A percentile compares a stretch with the other conserved stretches of the same genome.
phyloP scores from a whole-genome alignment of 208 protist genomes.

The Blastocrithidia nonstop region DNA sequence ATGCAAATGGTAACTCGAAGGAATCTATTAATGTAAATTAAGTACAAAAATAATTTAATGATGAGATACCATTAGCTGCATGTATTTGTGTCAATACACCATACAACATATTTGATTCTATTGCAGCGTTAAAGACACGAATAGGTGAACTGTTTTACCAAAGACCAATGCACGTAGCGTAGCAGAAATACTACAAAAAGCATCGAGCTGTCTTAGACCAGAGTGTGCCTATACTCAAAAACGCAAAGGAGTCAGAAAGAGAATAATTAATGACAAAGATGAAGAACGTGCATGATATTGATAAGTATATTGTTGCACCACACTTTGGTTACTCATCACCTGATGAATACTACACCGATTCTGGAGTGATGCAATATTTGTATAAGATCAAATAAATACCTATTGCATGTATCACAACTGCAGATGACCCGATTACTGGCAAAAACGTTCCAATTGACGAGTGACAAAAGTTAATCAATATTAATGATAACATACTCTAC shows the following conservation, averaged over 20 bases:
- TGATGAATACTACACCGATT: slow-evolving; percentile 26
- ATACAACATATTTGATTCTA: slow-evolving; percentile 27
- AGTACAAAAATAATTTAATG: too few species aligned
- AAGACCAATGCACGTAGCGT: slow-evolving; percentile 8
- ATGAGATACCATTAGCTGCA: too few species aligned
- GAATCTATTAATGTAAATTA: too few species aligned
- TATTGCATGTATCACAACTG: slow-evolving; percentile 18
- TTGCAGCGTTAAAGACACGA: slow-evolving; percentile 8
- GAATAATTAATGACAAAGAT: too few species aligned
- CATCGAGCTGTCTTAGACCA: slow-evolving; percentile 11
- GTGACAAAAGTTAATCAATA: slow-evolving; percentile 20
- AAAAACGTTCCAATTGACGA: slow-evolving; percentile 8
- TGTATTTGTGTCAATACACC: slow-evolving; percentile 20
- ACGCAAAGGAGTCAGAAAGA: too few species aligned
- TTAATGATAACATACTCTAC: slow-evolving; percentile 19
- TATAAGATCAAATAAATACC: slow-evolving; percentile 10
- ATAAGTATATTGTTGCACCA: slow-evolving; percentile 22
- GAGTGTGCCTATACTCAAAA: too few species aligned
- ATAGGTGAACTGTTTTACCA: slow-evolving; percentile 17
- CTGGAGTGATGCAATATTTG: slow-evolving; percentile 15
- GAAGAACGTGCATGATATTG: slow-evolving; percentile 18
- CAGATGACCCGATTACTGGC: slow-evolving; percentile 26
- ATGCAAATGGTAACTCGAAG: too few species aligned
- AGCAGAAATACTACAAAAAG: slow-evolving; percentile 18
- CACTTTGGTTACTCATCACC: slow-evolving; percentile 25